Base-by-base conservation (phyloP, 2,329 filamentous ascomycete species). In the Sarocladium kiliense region DNA sequence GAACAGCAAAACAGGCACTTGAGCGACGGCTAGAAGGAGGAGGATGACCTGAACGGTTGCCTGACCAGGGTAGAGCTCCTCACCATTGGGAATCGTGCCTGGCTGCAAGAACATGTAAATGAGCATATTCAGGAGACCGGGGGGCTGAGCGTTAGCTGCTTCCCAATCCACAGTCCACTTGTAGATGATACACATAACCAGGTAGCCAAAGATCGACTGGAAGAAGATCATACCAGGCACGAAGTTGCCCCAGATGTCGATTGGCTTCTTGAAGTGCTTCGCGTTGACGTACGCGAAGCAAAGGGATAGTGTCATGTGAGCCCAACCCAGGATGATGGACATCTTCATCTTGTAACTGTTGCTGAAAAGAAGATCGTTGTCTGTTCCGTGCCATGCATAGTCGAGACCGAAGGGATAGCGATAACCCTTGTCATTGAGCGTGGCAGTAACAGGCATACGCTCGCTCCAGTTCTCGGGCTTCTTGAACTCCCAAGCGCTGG, bases 341-440 rank as follows among this genome's bases (percentile, higher is more conserved):
- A 99, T 89, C 80, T 99, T 99, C 94, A 99, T 99, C 86, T 99
- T 99, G 82, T 94, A 95, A 73, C 89, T 95, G 87, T 99, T 99
- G 70, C 85, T 88, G 76, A 99, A 99, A 51, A 99, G 82, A 19
- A 99, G 80, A 58, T 95, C 88, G 66, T 99, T 99, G 65, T 97
- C 93, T 12, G 91, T 88, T 58, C 88, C 91, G 70, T 99, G 95
- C 94, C 94, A 99, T 66, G 87, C 89, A 86, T 87, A 96, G 68
- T 99, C 94, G 58, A 99, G 75, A 62, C 94, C 94, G 67, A 99
- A 96, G 16, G 95, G 93, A 70, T 97, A 99, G 53, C 91, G 87
- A 73, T 97, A 92, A 57, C 81, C 81, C 49, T 84, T 75, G 37
- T 72, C 71, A 64, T 85, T 87, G 56, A 96, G 80, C 41, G 78